Percentiles rank a stretch among this genome's conserved stretches.
Evolutionary conservation across 805 yeast genomes (phyloP).

Genomic region (Kazachstania viticola): DNA sequence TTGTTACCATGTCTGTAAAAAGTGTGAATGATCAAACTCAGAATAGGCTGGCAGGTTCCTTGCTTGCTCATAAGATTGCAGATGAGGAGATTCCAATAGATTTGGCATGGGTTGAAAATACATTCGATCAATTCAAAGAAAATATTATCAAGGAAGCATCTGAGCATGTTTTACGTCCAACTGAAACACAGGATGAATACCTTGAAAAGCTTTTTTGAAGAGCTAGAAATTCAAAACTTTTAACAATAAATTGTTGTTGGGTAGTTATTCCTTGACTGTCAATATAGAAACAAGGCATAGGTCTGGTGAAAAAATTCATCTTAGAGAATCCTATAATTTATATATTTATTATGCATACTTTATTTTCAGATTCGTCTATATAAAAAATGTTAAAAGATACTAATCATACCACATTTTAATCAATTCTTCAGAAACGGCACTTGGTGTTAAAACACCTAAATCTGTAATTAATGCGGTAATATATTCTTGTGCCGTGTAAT

Average conservation of each 20-base stretch:
- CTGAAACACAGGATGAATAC: constrained; percentile 18
- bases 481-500: constrained; percentile 91
- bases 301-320: too few relatives aligned
- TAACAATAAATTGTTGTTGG: not conserved
- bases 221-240: not conserved
- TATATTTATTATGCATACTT: too few relatives aligned
- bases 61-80: constrained; percentile 48
- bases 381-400: not conserved
- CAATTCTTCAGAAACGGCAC: constrained; percentile 96
- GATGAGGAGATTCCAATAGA: constrained; percentile 45
- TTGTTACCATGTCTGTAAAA: constrained; percentile 70
- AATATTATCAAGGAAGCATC: constrained; percentile 13
- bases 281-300: too few relatives aligned
- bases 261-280: too few relatives aligned
- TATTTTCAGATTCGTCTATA: not conserved
- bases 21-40: constrained; percentile 45
- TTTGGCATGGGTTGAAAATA: constrained; percentile 36
- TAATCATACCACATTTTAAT: constrained; percentile 96
- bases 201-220: constrained; percentile 4
- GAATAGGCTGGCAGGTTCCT: constrained; percentile 56
- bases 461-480: constrained; percentile 94
- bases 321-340: too few relatives aligned
- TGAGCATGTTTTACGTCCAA: constrained; percentile 15
- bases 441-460: constrained; percentile 90
- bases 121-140: constrained; percentile 22